A percentile compares a stretch with the other conserved stretches of the same genome.
Evolutionary conservation across 805 yeast species (phyloP).

Genomic region (Starmera caribaea): DNA sequence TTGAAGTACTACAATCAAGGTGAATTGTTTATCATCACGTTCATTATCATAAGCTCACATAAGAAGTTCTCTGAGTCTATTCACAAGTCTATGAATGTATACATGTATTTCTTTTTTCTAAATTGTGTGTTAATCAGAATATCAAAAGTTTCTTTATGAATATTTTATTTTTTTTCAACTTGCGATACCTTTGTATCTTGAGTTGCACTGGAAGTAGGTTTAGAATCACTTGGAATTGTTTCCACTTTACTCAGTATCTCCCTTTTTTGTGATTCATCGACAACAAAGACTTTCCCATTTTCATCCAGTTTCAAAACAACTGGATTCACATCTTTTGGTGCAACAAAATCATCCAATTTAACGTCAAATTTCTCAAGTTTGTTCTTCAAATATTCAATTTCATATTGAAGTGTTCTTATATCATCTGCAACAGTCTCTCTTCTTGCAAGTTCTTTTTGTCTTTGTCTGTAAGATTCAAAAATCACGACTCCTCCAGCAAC

Average conservation of each 20-base stretch:
- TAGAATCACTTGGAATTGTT: neutral
- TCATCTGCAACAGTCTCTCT: conserved; percentile 66
- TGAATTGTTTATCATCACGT: no score
- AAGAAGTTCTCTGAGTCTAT: no score
- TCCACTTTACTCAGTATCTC: neutral
- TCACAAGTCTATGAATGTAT: no score
- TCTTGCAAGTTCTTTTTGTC: conserved; percentile 51
- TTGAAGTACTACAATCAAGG: no score
- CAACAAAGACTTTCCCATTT: conserved; percentile 10
- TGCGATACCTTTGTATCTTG: neutral
- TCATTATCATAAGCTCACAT: no score
- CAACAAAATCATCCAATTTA: conserved; percentile 38
- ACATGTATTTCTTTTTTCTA: no score
- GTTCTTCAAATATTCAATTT: conserved; percentile 46
- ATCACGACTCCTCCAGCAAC: conserved; percentile 73
- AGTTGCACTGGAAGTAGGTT: neutral
- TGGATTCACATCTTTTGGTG: conserved; percentile 39
- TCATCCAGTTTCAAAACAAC: conserved; percentile 28
- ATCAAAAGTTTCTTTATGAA: no score
- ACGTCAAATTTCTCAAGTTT: conserved; percentile 34
- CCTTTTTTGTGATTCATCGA: neutral
- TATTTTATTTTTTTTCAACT: neutral
- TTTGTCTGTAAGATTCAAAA: conserved; percentile 60
- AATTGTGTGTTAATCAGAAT: no score
- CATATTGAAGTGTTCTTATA: conserved; percentile 58